Base-by-base conservation (phyloP, 176 grass and related monocot genomes). In the Zizania latifolia region DNA sequence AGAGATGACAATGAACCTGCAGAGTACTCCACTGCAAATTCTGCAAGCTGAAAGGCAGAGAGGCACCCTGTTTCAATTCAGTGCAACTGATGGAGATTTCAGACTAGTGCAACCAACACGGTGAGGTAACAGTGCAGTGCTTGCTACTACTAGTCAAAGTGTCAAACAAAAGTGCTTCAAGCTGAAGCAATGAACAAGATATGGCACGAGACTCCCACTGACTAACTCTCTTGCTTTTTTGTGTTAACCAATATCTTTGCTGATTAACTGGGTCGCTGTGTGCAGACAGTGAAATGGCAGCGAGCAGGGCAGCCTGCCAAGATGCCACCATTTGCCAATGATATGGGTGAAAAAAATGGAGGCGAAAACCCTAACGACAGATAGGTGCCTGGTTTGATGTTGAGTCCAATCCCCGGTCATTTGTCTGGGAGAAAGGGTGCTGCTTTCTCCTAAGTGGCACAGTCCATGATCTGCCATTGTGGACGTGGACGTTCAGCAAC, bases 111-210 rank as follows among this genome's bases (percentile, higher is more conserved):
- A 51, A 21, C 19, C 0, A 21, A 36, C 35, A 76, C 60, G 62
- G 22, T 58, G 37, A 83, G 26, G 81, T 21, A 65, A 21, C 36
- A 76, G 17, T 32, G 33, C 32, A n/a, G n/a, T 50, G 24, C 43
- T 33, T 53, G 65, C 38, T 51, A 11, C 64, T 37, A 45, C 56
- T 12, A 32, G 84, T 82, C 78, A 86, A 86, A 75, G 10, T 21
- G 17, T 2, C n/a, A n/a, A n/a, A n/a, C n/a, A n/a, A n/a, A n/a
- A n/a, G 62, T 74, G 50, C 69, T 86, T 81, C 58, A 26, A 9
- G 58, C 65, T 71, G 65, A 87, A 82, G 85, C 78, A 82, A 87
- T 19, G 48, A 57, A 40, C 6, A 77, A 32, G 64, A 58, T 58
- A 81, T 62, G 35, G 35, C 16, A 26, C 37, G 16, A 53, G 48